Base-by-base conservation (phyloP, 2,329 filamentous ascomycete genomes). In the Xylaria sp. region DNA sequence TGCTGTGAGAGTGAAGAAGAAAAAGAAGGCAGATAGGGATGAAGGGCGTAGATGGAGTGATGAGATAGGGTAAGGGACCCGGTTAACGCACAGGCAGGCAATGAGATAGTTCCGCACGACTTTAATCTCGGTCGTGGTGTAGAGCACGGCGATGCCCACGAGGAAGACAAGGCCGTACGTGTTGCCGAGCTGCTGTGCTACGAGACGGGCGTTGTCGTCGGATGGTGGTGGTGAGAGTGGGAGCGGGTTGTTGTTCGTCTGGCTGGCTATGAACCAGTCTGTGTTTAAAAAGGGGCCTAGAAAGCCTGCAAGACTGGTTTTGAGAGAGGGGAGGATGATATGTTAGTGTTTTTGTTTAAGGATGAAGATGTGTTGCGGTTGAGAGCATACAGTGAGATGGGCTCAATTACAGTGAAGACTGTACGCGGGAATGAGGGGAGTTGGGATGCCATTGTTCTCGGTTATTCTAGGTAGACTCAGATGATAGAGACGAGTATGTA, bases 131-230 rank as follows among this genome's bases (percentile, higher is more conserved):
- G 76, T 82, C 1, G 84, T 88, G 4, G 83, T 80, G 68, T 84
- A 83, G 10, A 90, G 76, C 13, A 90, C 79, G 3, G 80, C 85
- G 6, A 89, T 69, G 2, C 84, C 87, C 3, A 90, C 71, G 59
- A 90, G 75, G 62, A 82, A 84, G 52, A 90, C 76, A 10, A 91
- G 78, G 0, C 86, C 79, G 67, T 90, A 91, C 18, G 85, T 71
- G 67, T 91, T 91, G 50, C 86, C 87, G 13, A 91, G 78, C 73
- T 91, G 86, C 66, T 83, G 79, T 51, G 85, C 82, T 34, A 90
- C 74, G n/a, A 87, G 76, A 48, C 81, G 76, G 62, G 78, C 78
- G 65, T 79, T 77, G 53, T 76, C 75, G 51, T 51, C 49, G 49
- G 49, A 51, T 51, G 49, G 49, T 23, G 78, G 77, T 34, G 74